These are phyloP conservation scores for Candida suzukii DNA, from an alignment of 805 yeast genomes.

Conservation along the genomic window DNA sequence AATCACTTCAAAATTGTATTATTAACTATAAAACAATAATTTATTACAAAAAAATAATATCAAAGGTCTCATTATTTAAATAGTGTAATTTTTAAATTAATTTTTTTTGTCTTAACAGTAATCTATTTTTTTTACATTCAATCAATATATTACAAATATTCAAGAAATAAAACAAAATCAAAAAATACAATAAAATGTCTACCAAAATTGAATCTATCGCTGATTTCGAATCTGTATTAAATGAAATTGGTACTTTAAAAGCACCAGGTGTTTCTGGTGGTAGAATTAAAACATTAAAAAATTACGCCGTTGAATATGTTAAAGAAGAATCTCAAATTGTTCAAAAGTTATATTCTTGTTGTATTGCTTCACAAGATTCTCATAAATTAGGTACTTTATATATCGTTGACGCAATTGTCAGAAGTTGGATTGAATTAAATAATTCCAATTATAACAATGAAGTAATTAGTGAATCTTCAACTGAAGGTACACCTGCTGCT, in stretches of 20 bases:
- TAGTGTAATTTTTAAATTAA: too few species aligned
- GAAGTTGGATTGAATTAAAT: constrained; percentile 77
- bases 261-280: constrained; percentile 95
- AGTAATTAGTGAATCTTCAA: constrained; percentile 40
- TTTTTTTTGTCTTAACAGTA: too few species aligned
- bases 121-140: too few species aligned
- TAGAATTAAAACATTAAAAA: constrained; percentile 81
- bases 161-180: too few species aligned
- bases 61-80: too few species aligned
- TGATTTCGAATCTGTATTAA: constrained; percentile 40
- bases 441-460: constrained; percentile 35
- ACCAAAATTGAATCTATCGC: constrained; percentile 12
- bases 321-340: constrained; percentile 41
- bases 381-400: constrained; percentile 90
- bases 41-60: too few species aligned
- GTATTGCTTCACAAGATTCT: constrained; percentile 65
- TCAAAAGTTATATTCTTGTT: constrained; percentile 52
- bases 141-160: too few species aligned
- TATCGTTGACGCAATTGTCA: constrained; percentile 85
- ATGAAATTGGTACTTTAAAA: constrained; percentile 50
- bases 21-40: too few species aligned
- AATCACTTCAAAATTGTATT: too few species aligned
- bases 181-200: background rate
- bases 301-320: constrained; percentile 67
- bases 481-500: constrained; percentile 67